Base-by-base conservation (phyloP, 345 rosid species). In the Odontarrhena argentea region DNA sequence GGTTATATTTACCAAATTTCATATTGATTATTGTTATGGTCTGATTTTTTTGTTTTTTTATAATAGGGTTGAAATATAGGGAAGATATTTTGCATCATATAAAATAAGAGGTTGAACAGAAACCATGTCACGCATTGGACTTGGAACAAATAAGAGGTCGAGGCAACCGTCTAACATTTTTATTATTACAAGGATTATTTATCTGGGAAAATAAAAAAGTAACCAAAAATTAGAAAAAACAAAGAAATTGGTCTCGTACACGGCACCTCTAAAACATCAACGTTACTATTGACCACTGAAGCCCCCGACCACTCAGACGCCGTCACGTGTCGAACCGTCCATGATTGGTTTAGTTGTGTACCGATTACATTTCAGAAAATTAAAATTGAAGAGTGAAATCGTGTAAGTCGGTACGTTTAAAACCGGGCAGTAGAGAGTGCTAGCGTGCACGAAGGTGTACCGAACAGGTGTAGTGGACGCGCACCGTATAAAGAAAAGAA, bases 381-480 rank as follows among this genome's bases (percentile, higher is more conserved):
- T 18, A 18, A 18, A 18, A 18, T 18, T 18, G 22, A 18, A 18
- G 22, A 18, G 22, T 18, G 22, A 18, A 18, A 18, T 18, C 22
- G 22, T 18, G 22, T 18, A 18, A 43, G 40, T 49, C 47, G 25
- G 36, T 69, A 6, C 0, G n/a, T 43, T 34, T 1, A 47, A 66
- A 67, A 73, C 67, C 56, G 51, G 52, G 37, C n/a, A n/a, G n/a
- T n/a, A n/a, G n/a, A n/a, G n/a, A n/a, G 18, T 71, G 18, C 7
- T 63, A 71, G 53, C 70, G 56, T 71, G 70, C 37, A 42, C 43
- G 76, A 36, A 28, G 59, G 65, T 71, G 70, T 18, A 71, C 60
- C 37, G 51, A 53, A 55, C 62, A 67, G 2, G 37, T 67, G 14
- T 35, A 22, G 8, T 54, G 18, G 70, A 66, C 61, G 7, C 53